Evolutionary conservation across 2,329 filamentous ascomycete genomes (phyloP).

Genomic region (Aureobasidium sp.): DNA sequence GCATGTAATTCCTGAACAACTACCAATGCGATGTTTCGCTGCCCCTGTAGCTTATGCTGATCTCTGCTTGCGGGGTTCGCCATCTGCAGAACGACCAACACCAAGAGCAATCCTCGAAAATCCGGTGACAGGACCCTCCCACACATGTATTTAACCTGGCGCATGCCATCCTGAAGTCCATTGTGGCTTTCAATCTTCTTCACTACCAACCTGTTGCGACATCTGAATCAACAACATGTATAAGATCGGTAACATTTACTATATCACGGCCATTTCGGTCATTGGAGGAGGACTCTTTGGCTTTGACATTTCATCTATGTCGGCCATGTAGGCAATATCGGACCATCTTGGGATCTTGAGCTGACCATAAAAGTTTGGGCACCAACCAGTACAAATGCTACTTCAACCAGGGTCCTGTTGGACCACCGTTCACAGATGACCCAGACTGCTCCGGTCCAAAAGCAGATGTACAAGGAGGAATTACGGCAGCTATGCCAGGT

Average conservation of each 20-base stretch:
- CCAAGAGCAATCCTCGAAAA: neutral
- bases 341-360: neutral
- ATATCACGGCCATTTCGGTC: slow-evolving; percentile 51
- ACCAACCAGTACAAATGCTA: slow-evolving; percentile 65
- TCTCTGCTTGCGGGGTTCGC: neutral
- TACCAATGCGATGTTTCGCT: neutral
- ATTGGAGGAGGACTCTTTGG: slow-evolving; percentile 50
- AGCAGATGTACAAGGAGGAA: slow-evolving; percentile 55
- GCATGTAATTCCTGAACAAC: neutral
- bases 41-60: neutral
- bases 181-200: neutral
- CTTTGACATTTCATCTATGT: slow-evolving; percentile 73
- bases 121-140: neutral
- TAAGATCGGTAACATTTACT: slow-evolving; percentile 50
- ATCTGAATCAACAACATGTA: slow-evolving; percentile 18
- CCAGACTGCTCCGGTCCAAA: slow-evolving; percentile 46
- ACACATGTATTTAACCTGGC: neutral
- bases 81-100: neutral
- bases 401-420: slow-evolving; percentile 51
- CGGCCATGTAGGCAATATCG: slow-evolving; percentile 30
- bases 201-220: neutral
- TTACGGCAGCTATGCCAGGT: slow-evolving; percentile 63
- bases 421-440: slow-evolving; percentile 26
- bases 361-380: slow-evolving; percentile 39
- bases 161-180: neutral